phyloP scores from a whole-genome alignment of 192 early-diverging fungal genomes.

The Coemansia aciculifera region DNA sequence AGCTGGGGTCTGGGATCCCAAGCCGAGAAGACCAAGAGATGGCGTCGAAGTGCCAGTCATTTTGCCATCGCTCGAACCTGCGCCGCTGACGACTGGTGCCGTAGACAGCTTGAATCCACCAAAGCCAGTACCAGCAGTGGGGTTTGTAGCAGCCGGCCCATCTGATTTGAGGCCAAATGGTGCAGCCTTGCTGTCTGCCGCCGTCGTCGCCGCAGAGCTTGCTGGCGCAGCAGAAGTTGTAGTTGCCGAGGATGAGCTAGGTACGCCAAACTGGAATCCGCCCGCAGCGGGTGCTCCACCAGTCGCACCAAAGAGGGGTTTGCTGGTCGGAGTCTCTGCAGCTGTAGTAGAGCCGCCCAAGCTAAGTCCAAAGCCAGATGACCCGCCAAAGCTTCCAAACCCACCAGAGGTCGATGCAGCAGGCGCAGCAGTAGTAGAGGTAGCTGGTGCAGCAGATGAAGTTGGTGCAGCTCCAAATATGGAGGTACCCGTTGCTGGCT shows the following conservation, averaged over 20 bases:
- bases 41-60: constrained; percentile 26
- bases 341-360: constrained; percentile 36
- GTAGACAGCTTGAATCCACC: constrained; percentile 49
- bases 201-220: neutral
- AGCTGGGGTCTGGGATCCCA: constrained; percentile 6
- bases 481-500: constrained; percentile 2
- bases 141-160: constrained; percentile 34
- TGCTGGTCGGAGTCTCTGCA: constrained; percentile 20
- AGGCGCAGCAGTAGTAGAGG: constrained; percentile 20
- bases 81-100: constrained; percentile 28
- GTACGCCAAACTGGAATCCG: constrained; percentile 28
- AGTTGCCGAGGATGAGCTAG: constrained; percentile 10
- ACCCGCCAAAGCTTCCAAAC: constrained; percentile 12
- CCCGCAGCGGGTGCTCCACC: constrained; percentile 34
- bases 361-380: constrained; percentile 15
- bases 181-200: neutral
- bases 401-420: constrained; percentile 13
- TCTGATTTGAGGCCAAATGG: constrained; percentile 23
- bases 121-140: constrained; percentile 46
- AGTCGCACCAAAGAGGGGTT: constrained; percentile 29
- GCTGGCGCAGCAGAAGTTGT: neutral
- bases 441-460: constrained; percentile 17
- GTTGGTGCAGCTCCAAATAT: constrained; percentile 4
- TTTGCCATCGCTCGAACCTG: constrained; percentile 28
- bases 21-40: neutral